Evolutionary conservation across 805 yeast species (phyloP).

Genomic region (Candida nemodendra): DNA sequence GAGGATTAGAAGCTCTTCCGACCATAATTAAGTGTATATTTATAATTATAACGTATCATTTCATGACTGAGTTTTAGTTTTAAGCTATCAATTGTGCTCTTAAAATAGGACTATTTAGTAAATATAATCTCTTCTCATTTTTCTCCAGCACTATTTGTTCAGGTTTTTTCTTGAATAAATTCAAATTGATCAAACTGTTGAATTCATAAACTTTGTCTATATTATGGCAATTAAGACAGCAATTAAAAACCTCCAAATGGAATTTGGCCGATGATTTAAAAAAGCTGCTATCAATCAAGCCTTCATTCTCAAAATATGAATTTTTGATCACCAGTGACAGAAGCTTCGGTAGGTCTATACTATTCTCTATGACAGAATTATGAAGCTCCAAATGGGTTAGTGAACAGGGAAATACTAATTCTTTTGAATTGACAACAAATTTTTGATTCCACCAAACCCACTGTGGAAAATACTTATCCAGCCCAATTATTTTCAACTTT

Average conservation of each 20-base stretch:
- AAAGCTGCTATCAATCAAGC: slow-evolving; percentile 5
- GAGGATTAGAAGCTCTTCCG: too few species aligned
- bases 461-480: slow-evolving; percentile 14
- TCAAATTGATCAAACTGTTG: too few species aligned
- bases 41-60: too few species aligned
- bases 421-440: slow-evolving; percentile 8
- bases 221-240: slow-evolving; percentile 7
- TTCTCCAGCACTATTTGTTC: slow-evolving; percentile 12
- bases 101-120: slow-evolving; percentile 9
- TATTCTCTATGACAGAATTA: slow-evolving; percentile 10
- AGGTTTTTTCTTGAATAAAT: slow-evolving; percentile 2
- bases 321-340: slow-evolving; percentile 1
- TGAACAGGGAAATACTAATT: slow-evolving; percentile 5
- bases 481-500: slow-evolving; percentile 7
- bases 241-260: slow-evolving; percentile 5
- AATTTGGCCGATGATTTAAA: slow-evolving; percentile 1
- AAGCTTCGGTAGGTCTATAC: slow-evolving; percentile 6
- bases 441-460: slow-evolving; percentile 18
- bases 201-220: too few species aligned
- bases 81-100: slow-evolving; percentile 5
- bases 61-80: too few species aligned
- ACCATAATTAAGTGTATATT: too few species aligned
- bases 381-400: slow-evolving; percentile 4
- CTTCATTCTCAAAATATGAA: slow-evolving; percentile 10
- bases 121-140: slow-evolving; percentile 5